phyloP scores from a whole-genome alignment of 2,329 filamentous ascomycete species.

The Tolypocladium endophyticum region DNA sequence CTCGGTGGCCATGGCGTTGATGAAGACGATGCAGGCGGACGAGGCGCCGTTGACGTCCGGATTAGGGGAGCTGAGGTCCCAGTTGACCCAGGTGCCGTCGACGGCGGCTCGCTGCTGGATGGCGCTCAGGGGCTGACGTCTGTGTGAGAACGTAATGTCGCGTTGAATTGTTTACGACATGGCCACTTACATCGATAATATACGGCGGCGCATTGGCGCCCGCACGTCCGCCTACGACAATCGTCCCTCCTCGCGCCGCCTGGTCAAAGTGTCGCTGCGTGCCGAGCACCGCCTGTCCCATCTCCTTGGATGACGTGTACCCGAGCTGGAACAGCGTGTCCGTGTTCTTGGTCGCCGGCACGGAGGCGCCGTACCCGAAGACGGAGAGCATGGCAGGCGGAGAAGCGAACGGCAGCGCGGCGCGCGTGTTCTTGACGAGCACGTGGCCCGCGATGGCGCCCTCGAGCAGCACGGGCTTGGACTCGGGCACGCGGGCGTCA shows the following conservation, averaged over 20 bases:
- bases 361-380: constrained; percentile 54
- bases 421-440: constrained; percentile 62
- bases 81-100: constrained; percentile 48
- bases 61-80: constrained; percentile 23
- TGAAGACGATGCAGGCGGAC: constrained; percentile 71
- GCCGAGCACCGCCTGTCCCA: constrained; percentile 32
- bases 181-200: constrained; percentile 30
- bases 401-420: constrained; percentile 50
- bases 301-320: constrained; percentile 35
- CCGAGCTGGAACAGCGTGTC: constrained; percentile 33
- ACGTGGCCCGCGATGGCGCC: constrained; percentile 56
- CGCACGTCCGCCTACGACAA: constrained; percentile 40
- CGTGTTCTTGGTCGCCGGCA: constrained; percentile 35
- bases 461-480: constrained; percentile 32
- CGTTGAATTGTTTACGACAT: rapidly evolving
- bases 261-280: constrained; percentile 34
- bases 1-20: constrained; percentile 69
- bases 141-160: background rate
- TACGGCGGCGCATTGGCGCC: constrained; percentile 40
- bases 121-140: constrained; percentile 39
- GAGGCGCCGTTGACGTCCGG: constrained; percentile 24
- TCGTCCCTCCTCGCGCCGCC: constrained; percentile 38
- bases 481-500: constrained; percentile 37
- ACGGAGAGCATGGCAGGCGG: constrained; percentile 45
- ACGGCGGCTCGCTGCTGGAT: constrained; percentile 41